A percentile compares a stretch with the other conserved stretches of the same genome.
Evolutionary conservation across 1,284 basidiomycete genomes (phyloP).

Genomic region (Phylloboletellus chloephorus): DNA sequence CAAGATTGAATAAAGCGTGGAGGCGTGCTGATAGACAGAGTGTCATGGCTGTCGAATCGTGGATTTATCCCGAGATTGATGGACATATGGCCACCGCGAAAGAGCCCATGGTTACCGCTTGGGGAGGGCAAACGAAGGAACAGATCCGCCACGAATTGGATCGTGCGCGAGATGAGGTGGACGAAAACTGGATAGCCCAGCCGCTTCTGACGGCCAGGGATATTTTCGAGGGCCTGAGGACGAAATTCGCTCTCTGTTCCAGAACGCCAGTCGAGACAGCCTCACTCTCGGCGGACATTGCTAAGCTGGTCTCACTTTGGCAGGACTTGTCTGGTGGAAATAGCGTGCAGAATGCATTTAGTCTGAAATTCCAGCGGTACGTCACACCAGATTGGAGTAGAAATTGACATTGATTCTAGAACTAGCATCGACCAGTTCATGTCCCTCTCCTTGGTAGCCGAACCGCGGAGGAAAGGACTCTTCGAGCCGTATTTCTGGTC

Average conservation of each 20-base stretch:
- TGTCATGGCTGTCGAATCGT: conserved; percentile 54
- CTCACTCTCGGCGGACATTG: conserved; percentile 36
- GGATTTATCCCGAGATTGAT: conserved; percentile 48
- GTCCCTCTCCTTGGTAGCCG: conserved; percentile 68
- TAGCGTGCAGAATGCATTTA: conserved; percentile 37
- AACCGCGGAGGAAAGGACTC: conserved; percentile 62
- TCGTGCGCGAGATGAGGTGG: conserved; percentile 38
- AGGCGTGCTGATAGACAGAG: conserved; percentile 58
- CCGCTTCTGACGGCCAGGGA: conserved; percentile 40
- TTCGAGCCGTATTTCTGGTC: conserved; percentile 75
- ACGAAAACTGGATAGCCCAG: conserved; percentile 40
- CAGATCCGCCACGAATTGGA: conserved; percentile 32
- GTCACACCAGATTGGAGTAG: conserved; percentile 17
- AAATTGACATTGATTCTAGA: conserved; percentile 11
- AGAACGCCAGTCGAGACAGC: conserved; percentile 34
- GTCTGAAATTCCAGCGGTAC: conserved; percentile 59
- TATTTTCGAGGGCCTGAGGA: conserved; percentile 50
- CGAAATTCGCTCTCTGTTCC: conserved; percentile 48
- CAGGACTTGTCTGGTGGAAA: conserved; percentile 39
- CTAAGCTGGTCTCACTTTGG: conserved; percentile 52
- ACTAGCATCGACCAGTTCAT: conserved; percentile 73
- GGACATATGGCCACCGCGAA: conserved; percentile 31
- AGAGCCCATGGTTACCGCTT: conserved; percentile 53
- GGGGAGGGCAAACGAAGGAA: conserved; percentile 55
- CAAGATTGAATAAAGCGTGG: conserved; percentile 73